Conservation (phyloP, 495 filamentous ascomycete species). For the Rusavskia elegans region DNA sequence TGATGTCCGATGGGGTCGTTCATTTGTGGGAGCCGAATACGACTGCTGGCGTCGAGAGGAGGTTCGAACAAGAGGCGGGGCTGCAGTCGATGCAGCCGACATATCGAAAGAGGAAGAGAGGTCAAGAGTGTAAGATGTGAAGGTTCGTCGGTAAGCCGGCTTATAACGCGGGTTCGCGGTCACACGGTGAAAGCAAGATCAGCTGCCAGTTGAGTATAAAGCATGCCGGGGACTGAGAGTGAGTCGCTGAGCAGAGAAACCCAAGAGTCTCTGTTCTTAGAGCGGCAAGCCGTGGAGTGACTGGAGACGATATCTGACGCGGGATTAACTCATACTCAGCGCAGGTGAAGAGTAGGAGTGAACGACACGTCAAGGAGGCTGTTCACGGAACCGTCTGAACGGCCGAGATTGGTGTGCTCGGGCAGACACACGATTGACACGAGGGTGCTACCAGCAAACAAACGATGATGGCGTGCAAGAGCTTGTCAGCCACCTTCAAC, state of each 20-base stretch:
- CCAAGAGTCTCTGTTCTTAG: too few relatives aligned
- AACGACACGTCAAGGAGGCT: background rate
- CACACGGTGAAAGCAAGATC: background rate
- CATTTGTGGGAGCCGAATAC: constrained; percentile 22
- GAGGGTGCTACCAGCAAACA: too few relatives aligned
- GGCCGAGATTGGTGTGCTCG: background rate
- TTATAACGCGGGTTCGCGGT: background rate
- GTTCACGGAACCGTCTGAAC: background rate
- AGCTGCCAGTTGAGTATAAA: background rate
- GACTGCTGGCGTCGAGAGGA: constrained; percentile 12
- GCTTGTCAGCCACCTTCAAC: too few relatives aligned
- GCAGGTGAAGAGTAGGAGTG: background rate
- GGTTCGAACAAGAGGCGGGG: constrained; percentile 11
- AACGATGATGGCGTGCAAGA: too few relatives aligned
- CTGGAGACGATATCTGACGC: background rate
- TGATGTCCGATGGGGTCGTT: constrained; percentile 40
- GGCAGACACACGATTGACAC: too few relatives aligned
- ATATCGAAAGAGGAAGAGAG: background rate
- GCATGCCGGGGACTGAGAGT: too few relatives aligned
- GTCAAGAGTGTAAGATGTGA: too few relatives aligned
- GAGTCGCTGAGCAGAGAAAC: too few relatives aligned
- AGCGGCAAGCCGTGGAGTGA: too few relatives aligned
- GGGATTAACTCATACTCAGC: background rate
- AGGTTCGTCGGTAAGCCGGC: too few relatives aligned
- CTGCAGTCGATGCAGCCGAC: constrained; percentile 11